Percentiles rank a stretch among this genome's conserved stretches.
Conservation (phyloP, 2,329 filamentous ascomycete genomes). For the Cryphonectria parasitica region DNA sequence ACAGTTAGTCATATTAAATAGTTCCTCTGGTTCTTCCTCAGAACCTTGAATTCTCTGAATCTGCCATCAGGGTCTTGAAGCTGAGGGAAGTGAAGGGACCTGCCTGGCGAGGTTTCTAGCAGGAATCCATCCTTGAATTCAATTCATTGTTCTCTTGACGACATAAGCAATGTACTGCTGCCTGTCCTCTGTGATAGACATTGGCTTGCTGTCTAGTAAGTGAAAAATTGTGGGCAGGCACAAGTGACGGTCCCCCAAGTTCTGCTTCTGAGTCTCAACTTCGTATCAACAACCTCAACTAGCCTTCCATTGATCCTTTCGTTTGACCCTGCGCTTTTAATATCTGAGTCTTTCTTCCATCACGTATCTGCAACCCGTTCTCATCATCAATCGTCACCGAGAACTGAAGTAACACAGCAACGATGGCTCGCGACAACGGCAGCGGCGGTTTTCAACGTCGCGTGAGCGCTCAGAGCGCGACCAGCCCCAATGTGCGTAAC, state of each 20-base stretch:
- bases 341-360: background rate
- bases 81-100: background rate
- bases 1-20: too few relatives aligned
- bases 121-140: background rate
- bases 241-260: background rate
- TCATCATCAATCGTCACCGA: background rate
- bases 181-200: too few relatives aligned
- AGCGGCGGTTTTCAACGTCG: conserved; percentile 6
- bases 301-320: background rate
- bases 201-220: too few relatives aligned
- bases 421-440: conserved; percentile 24
- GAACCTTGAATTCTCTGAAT: too few relatives aligned
- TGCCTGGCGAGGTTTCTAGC: background rate
- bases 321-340: background rate
- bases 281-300: background rate
- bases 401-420: background rate
- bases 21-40: too few relatives aligned
- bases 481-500: background rate
- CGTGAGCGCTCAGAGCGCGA: background rate
- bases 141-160: background rate
- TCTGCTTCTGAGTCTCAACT: background rate
- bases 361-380: background rate
- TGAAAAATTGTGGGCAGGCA: background rate
- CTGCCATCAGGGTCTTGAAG: background rate
- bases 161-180: background rate